Evolutionary conservation across 768 basidiomycete genomes (phyloP), one percentile per base, ranked within the genome.

Genomic region (Mycena polygramma): DNA sequence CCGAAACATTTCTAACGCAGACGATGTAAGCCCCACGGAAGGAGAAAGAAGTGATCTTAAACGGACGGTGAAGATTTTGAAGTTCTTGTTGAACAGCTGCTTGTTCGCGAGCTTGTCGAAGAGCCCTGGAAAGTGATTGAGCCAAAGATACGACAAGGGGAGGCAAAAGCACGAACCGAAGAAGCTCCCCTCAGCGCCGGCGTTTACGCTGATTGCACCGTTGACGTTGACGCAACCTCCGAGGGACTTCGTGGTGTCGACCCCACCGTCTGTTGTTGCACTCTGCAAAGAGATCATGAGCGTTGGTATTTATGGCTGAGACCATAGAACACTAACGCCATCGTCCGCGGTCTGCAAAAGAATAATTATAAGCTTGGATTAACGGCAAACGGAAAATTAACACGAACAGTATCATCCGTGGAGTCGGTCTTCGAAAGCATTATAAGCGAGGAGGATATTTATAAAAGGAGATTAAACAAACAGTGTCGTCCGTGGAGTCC

Each of bases 61-160:
- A 62, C 71, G 11, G 17, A 70, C 71, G 37, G 75, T 68, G 71
- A 75, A 75, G 39, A 77, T 48, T 46, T 71, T 43, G 68, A 77
- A 73, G 46, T 71, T 54, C 62, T 75, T 77, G 59, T 48, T 69
- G 71, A 74, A 73, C 39, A 75, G 67, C n/a, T 24, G 15, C 19
- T 54, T 54, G 24, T 24, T 39, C 48, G 52, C 57, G 46, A 45
- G 49, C 39, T 63, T 66, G 49, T 68, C 49, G 65, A 75, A 77
- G 13, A 77, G 59, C 26, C 69, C 73, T 68, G 45, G 1, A n/a
- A 60, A 6, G 43, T 11, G n/a, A 24, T 59, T n/a, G 35, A 39
- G 17, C 19, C 19, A 15, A 45, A 15, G 41, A 41, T n/a, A 26
- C 14, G 30, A 24, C n/a, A 26, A 14, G 51, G 37, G 37, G 2